A percentile compares a stretch with the other conserved stretches of the same genome.
These are phyloP conservation scores for Lyophyllum semitale DNA, from an alignment of 768 basidiomycete genomes.

Conservation along the genomic window DNA sequence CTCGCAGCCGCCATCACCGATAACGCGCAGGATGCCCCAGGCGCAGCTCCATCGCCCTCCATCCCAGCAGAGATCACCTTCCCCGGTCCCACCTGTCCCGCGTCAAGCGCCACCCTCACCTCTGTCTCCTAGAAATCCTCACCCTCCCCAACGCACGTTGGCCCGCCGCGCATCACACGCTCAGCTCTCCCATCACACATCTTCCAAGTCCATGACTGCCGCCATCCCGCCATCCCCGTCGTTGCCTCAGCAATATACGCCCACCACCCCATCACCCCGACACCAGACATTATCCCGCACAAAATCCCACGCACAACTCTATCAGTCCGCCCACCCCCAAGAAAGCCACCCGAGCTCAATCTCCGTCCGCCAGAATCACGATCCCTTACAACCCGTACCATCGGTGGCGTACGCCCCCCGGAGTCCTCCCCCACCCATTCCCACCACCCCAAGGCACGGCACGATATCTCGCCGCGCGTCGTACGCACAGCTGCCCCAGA, in stretches of 20 bases:
- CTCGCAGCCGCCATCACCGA: constrained; percentile 17
- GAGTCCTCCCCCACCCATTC: constrained; percentile 5
- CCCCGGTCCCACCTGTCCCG: constrained; percentile 14
- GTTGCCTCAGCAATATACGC: not conserved
- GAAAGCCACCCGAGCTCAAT: constrained; percentile 16
- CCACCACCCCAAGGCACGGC: constrained; percentile 8
- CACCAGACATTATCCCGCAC: constrained; percentile 10
- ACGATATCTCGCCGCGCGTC: constrained; percentile 26
- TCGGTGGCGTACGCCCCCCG: constrained; percentile 5
- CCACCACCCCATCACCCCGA: constrained; percentile 3
- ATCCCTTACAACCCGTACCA: constrained; percentile 3
- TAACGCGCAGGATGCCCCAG: constrained; percentile 21
- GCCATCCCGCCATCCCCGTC: constrained; percentile 9
- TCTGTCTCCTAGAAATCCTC: constrained; percentile 23
- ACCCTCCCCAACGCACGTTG: constrained; percentile 12
- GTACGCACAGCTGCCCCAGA: constrained; percentile 26
- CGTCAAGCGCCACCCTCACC: constrained; percentile 24
- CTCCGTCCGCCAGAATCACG: constrained; percentile 15
- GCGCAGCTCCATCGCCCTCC: constrained; percentile 22
- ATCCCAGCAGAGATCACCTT: constrained; percentile 10
- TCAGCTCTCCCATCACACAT: constrained; percentile 17
- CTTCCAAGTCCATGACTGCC: constrained; percentile 7
- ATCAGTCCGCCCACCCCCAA: constrained; percentile 14
- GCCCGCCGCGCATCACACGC: constrained; percentile 24
- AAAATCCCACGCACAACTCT: constrained; percentile 17